A percentile compares a stretch with the other conserved stretches of the same genome.
phyloP scores from a whole-genome alignment of 2,329 filamentous ascomycete genomes.

The Fusarium nodosum region DNA sequence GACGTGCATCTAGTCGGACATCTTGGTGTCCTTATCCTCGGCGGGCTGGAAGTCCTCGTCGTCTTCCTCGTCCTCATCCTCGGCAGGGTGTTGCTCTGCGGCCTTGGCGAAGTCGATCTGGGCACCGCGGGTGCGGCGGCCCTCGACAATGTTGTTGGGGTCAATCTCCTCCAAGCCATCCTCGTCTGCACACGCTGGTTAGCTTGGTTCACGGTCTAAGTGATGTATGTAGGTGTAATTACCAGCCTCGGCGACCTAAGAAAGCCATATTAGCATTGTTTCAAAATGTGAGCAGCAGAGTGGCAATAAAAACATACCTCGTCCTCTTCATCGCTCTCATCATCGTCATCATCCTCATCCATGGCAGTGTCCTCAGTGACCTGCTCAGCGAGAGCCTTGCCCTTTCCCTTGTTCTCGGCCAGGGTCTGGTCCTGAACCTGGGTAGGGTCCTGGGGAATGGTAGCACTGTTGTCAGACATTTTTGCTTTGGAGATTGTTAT shows the following conservation, averaged over 20 bases:
- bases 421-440: slow-evolving; percentile 54
- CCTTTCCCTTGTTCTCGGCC: slow-evolving; percentile 84
- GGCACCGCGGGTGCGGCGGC: slow-evolving; percentile 89
- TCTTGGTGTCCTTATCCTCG: slow-evolving; percentile 72
- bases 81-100: slow-evolving; percentile 79
- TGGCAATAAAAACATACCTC: slow-evolving; percentile 46
- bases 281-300: background rate
- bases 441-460: slow-evolving; percentile 62
- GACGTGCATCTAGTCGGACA: slow-evolving; percentile 60
- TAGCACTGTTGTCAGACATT: slow-evolving; percentile 67
- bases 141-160: slow-evolving; percentile 84
- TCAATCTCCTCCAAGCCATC: slow-evolving; percentile 95
- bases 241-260: slow-evolving; percentile 51
- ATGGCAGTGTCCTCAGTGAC: slow-evolving; percentile 72
- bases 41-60: slow-evolving; percentile 77
- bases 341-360: slow-evolving; percentile 79
- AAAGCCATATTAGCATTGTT: slow-evolving; percentile 45
- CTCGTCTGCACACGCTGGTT: slow-evolving; percentile 69
- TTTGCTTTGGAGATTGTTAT: slow-evolving; percentile 25
- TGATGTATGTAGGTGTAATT: slow-evolving; percentile 34
- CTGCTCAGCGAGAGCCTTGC: slow-evolving; percentile 75
- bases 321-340: slow-evolving; percentile 52
- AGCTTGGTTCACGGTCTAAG: slow-evolving; percentile 41
- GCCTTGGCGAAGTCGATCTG: slow-evolving; percentile 95
- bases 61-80: slow-evolving; percentile 86